Evolutionary conservation across 2,329 filamentous ascomycete genomes (phyloP).

Genomic region (Colletotrichum sp.): DNA sequence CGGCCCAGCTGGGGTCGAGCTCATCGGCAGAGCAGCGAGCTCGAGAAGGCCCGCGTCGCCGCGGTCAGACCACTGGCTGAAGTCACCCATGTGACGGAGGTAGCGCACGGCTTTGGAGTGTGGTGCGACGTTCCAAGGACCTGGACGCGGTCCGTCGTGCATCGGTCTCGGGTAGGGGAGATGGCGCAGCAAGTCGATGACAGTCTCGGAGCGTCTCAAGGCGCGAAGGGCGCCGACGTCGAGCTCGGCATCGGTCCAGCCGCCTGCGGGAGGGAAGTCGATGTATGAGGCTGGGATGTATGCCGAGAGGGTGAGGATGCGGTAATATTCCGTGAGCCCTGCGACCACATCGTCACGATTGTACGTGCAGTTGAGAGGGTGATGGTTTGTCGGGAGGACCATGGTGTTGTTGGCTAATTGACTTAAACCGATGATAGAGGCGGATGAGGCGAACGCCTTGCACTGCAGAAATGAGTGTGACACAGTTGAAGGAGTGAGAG

Average conservation of each 20-base stretch:
- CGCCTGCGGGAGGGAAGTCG: conserved; percentile 2
- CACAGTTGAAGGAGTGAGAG: not conserved
- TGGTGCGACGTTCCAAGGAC: conserved; percentile 16
- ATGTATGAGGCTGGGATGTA: conserved; percentile 7
- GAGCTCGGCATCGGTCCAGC: conserved; percentile 18
- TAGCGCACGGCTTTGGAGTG: conserved; percentile 12
- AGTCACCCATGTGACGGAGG: conserved; percentile 10
- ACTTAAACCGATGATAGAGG: not conserved
- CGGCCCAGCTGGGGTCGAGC: conserved; percentile 1
- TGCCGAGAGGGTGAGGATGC: not conserved
- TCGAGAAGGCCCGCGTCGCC: conserved; percentile 10
- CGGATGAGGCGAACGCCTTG: not conserved
- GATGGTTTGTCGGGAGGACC: not conserved
- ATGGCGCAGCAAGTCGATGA: conserved; percentile 16
- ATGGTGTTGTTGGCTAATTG: not conserved
- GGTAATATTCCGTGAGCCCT: conserved; percentile 11
- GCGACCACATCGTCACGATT: conserved; percentile 8
- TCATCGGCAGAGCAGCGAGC: not conserved
- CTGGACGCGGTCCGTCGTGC: conserved; percentile 17
- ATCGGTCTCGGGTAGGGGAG: conserved; percentile 16
- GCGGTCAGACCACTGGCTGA: conserved; percentile 13
- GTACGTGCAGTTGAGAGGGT: conserved; percentile 13
- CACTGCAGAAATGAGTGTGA: not conserved
- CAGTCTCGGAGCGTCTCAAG: conserved; percentile 11
- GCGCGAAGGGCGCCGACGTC: conserved; percentile 14